Conservation (phyloP, 805 yeast genomes). For the Metschnikowia similis region DNA sequence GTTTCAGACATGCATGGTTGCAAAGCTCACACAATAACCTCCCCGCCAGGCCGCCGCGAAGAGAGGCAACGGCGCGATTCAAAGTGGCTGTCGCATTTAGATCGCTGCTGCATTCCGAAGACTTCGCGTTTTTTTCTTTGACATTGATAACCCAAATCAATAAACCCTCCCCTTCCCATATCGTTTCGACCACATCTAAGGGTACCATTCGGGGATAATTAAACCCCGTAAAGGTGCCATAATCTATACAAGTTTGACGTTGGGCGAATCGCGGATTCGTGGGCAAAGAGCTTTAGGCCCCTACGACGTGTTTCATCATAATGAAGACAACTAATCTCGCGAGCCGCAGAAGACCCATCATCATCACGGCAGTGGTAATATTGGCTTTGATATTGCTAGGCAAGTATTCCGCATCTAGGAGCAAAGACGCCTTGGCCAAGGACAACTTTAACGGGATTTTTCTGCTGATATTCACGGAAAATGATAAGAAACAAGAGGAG, state of each 20-base stretch:
- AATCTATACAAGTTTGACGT: not conserved
- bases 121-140: slow-evolving; percentile 3
- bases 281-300: too few relatives aligned
- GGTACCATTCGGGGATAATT: not conserved
- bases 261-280: not conserved
- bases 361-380: slow-evolving; percentile 25
- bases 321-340: slow-evolving; percentile 16
- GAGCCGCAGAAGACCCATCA: slow-evolving; percentile 24
- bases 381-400: slow-evolving; percentile 22
- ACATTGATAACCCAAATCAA: not conserved
- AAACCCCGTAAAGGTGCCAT: not conserved
- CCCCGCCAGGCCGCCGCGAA: not conserved
- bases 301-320: not conserved
- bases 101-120: not conserved
- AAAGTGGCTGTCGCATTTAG: not conserved
- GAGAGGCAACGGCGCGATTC: not conserved
- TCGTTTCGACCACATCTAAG: not conserved
- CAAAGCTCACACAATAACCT: not conserved
- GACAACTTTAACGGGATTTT: slow-evolving; percentile 37
- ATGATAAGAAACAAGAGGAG: slow-evolving; percentile 50
- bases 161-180: not conserved
- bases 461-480: slow-evolving; percentile 38
- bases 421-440: slow-evolving; percentile 18
- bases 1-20: slow-evolving; percentile 2
- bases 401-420: slow-evolving; percentile 25